Conservation (phyloP, 305 asterid genomes). For the Withania somnifera region DNA sequence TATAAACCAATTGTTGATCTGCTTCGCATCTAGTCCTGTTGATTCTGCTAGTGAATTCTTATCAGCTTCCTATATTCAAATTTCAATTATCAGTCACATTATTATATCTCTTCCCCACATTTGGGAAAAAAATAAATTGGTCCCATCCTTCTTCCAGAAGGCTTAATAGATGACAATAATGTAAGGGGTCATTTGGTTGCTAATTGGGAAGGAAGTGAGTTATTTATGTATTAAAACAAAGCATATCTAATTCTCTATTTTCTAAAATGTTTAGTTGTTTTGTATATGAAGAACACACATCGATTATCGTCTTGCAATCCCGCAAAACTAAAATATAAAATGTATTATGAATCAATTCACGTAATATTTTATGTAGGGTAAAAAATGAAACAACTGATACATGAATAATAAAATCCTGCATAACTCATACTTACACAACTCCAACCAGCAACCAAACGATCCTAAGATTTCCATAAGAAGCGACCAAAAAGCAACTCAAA, state of each 20-base stretch:
- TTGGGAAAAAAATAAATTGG: too few relatives aligned
- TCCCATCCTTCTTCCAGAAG: too few relatives aligned
- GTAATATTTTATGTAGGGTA: not conserved
- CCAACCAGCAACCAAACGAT: not conserved
- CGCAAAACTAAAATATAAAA: not conserved
- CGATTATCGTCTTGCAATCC: not conserved
- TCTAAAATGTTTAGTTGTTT: too few relatives aligned
- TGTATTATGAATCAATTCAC: not conserved
- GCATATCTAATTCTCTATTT: too few relatives aligned
- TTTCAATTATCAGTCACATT: not conserved
- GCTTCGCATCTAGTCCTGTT: constrained; percentile 79
- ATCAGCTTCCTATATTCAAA: constrained; percentile 49
- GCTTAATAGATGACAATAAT: too few relatives aligned
- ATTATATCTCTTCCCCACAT: too few relatives aligned
- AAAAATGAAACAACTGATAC: not conserved
- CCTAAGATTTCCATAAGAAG: not conserved
- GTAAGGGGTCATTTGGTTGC: too few relatives aligned
- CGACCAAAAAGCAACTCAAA: not conserved
- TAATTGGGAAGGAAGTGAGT: too few relatives aligned
- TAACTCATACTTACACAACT: too few relatives aligned
- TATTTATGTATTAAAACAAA: too few relatives aligned
- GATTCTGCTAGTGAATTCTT: constrained; percentile 48
- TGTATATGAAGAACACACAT: not conserved
- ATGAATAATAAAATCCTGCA: not conserved
- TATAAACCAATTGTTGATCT: constrained; percentile 81